Evolutionary conservation across 1,284 basidiomycete species (phyloP).

Genomic region (Chondrostereum purpureum): DNA sequence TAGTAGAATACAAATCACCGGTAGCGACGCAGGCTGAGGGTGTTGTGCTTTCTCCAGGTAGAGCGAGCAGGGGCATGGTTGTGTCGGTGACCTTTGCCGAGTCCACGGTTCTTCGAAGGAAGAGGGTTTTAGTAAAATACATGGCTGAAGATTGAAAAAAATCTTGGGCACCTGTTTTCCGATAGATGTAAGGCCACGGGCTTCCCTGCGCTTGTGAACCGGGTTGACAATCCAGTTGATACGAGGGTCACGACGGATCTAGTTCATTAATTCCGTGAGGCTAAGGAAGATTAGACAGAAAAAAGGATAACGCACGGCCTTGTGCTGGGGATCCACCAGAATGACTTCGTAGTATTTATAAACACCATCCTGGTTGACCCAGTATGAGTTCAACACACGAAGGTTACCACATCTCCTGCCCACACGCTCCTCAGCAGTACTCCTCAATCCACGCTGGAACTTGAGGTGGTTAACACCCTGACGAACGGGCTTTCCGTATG

Average conservation of each 20-base stretch:
- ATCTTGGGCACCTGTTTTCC: slow-evolving; percentile 86
- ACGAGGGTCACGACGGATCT: slow-evolving; percentile 91
- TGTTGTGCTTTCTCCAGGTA: slow-evolving; percentile 98
- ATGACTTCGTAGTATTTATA: slow-evolving; percentile 99
- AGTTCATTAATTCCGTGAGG: slow-evolving; percentile 9
- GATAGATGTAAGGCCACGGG: slow-evolving; percentile 93
- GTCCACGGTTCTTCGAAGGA: slow-evolving; percentile 73
- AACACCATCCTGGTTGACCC: slow-evolving; percentile 99
- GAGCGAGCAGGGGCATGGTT: slow-evolving; percentile 90
- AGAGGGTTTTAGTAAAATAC: slow-evolving; percentile 11
- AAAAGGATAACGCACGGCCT: slow-evolving; percentile 59
- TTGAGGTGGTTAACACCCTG: slow-evolving; percentile 99
- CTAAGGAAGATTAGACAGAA: slow-evolving; percentile 1
- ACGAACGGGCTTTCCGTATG: slow-evolving; percentile 98
- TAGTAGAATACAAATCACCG: slow-evolving; percentile 52
- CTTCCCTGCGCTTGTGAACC: slow-evolving; percentile 98
- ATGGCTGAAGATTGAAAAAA: slow-evolving; percentile 3
- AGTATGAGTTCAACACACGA: slow-evolving; percentile 97
- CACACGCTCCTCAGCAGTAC: slow-evolving; percentile 97
- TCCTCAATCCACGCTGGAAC: slow-evolving; percentile 90
- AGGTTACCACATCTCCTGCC: slow-evolving; percentile 95
- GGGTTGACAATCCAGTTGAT: slow-evolving; percentile 99
- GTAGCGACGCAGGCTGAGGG: slow-evolving; percentile 96
- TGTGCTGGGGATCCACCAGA: slow-evolving; percentile 91
- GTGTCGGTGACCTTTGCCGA: slow-evolving; percentile 94